A percentile compares a stretch with the other conserved stretches of the same genome.
These are phyloP conservation scores for Rhynchosporium secalis DNA, from an alignment of 2,329 filamentous ascomycete genomes.

Conservation along the genomic window DNA sequence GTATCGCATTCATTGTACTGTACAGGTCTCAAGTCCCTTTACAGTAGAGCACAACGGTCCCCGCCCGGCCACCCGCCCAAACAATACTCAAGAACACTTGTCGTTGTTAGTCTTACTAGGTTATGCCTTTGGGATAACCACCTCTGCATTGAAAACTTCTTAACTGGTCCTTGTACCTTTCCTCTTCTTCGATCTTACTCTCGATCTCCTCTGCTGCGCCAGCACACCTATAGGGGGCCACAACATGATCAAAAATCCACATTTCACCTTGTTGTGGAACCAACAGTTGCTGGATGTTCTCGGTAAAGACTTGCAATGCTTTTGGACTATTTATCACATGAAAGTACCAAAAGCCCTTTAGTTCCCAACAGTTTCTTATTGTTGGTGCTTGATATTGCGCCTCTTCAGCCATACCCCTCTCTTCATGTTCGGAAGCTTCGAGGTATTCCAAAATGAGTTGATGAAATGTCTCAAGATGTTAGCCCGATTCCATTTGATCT, in stretches of 20 bases:
- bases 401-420: not conserved
- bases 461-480: not conserved
- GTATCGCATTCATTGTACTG: too few species aligned
- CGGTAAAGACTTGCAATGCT: not conserved
- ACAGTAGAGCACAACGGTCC: too few species aligned
- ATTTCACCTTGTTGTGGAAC: not conserved
- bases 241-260: conserved; percentile 4
- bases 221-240: not conserved
- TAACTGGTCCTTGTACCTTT: not conserved
- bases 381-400: not conserved
- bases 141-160: not conserved
- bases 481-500: not conserved
- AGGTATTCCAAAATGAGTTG: not conserved
- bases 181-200: conserved; percentile 4
- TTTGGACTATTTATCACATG: conserved; percentile 3
- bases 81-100: too few species aligned
- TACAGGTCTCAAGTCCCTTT: too few species aligned
- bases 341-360: not conserved
- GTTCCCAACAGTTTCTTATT: not conserved
- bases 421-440: conserved; percentile 3
- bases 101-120: too few species aligned
- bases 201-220: not conserved
- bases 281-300: conserved; percentile 1
- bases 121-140: too few species aligned
- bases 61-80: too few species aligned